Base-by-base conservation (phyloP, 345 rosid species). In the Citrus maxima region DNA sequence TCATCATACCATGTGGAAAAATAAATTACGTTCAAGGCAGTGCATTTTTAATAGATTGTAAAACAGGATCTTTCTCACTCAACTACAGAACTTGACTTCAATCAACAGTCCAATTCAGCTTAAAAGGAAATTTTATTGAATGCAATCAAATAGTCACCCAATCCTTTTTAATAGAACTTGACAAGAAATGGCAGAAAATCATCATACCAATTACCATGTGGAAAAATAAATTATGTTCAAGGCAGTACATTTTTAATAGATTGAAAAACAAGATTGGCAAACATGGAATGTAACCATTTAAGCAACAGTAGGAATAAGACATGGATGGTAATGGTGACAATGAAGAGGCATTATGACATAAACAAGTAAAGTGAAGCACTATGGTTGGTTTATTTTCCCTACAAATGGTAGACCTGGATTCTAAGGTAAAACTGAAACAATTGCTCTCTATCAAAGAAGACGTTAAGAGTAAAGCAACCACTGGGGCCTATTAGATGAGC, bases 401-500 rank as follows among this genome's bases (percentile, higher is more conserved):
- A 40, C 1, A 25, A 34, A 73, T 56, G 32, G 24, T 58, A 19
- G 67, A 24, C 55, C 22, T 76, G 30, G 37, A 75, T 67, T 66
- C 32, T 4, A 34, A 32, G 71, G 34, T 46, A 51, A 74, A 74
- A 75, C 59, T 75, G 34, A 73, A 59, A 73, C 30, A 35, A 56
- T 24, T 7, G 18, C 61, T 58, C 21, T 60, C 77, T 32, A 24
- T 34, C 64, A 35, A 76, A n/a, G 54, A 24, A 51, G 62, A 49
- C 34, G 55, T 54, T 76, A 18, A 12, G 28, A 63, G 62, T 21
- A 21, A 49, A 64, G 70, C 58, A 75, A 75, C 21, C 18, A 30
- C 61, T 12, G 62, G 69, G 49, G 61, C 70, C 78, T 10, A 37
- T 75, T 65, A 34, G 72, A 65, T 76, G 55, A 76, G 42, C n/a